These are phyloP conservation scores for Phycomyces blakesleeanus DNA, from an alignment of 192 early-diverging fungal genomes.

Conservation along the genomic window DNA sequence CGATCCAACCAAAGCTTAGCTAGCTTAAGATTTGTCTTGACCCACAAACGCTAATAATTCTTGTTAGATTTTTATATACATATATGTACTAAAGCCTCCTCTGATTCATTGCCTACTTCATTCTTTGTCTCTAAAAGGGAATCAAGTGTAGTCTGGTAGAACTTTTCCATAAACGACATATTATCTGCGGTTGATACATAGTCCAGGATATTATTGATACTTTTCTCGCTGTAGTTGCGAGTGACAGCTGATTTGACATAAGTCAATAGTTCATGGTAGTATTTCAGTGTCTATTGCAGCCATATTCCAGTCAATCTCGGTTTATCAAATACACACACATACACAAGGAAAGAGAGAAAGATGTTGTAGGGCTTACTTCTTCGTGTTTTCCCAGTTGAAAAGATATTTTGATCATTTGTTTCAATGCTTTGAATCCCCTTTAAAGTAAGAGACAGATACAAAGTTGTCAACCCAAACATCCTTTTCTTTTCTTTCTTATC, in stretches of 20 bases:
- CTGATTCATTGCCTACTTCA: constrained; percentile 48
- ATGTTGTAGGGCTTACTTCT: constrained; percentile 37
- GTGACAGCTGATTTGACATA: constrained; percentile 77
- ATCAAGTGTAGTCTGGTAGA: constrained; percentile 73
- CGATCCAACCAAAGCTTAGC: constrained; percentile 83
- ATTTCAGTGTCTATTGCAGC: constrained; percentile 69
- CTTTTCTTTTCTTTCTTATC: neutral
- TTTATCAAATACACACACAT: neutral
- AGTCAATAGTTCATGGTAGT: constrained; percentile 71
- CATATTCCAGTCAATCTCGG: neutral
- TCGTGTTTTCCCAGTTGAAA: constrained; percentile 65
- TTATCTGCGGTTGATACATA: constrained; percentile 70
- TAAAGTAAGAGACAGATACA: too few relatives aligned
- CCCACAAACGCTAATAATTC: constrained; percentile 63
- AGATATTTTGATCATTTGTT: constrained; percentile 82
- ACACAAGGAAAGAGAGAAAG: too few relatives aligned
- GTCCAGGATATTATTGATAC: constrained; percentile 88
- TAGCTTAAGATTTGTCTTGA: constrained; percentile 83
- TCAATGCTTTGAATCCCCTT: constrained; percentile 88
- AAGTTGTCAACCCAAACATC: neutral
- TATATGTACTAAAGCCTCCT: neutral
- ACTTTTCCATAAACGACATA: constrained; percentile 79
- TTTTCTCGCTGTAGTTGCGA: constrained; percentile 85
- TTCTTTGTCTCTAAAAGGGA: constrained; percentile 77
- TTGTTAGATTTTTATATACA: too few relatives aligned